These are phyloP conservation scores for Rhizophagus prolifer DNA, from an alignment of 192 early-diverging fungal genomes.

Conservation along the genomic window DNA sequence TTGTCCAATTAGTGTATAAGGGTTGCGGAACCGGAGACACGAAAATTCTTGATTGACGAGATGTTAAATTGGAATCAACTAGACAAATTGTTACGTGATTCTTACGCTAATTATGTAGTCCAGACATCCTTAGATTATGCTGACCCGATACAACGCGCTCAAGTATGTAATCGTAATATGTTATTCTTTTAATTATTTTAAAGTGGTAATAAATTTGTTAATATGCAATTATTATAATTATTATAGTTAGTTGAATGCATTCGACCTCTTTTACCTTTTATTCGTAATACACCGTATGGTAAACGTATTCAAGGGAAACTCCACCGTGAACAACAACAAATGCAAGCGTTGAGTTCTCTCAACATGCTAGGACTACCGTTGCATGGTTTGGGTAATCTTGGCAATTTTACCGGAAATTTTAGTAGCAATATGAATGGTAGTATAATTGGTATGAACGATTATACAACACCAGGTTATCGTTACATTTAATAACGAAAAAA, in stretches of 20 bases:
- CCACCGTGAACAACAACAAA: conserved; percentile 56
- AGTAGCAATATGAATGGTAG: conserved; percentile 36
- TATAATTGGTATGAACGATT: conserved; percentile 54
- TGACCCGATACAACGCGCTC: conserved; percentile 64
- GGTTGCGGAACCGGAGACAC: conserved; percentile 68
- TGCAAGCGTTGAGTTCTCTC: conserved; percentile 35
- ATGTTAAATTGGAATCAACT: conserved; percentile 71
- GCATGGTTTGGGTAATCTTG: conserved; percentile 23
- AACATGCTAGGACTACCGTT: conserved; percentile 28
- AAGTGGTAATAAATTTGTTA: not conserved
- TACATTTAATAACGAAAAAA: conserved; percentile 44
- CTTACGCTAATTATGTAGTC: conserved; percentile 89
- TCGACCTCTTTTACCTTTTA: conserved; percentile 71
- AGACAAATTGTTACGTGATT: conserved; percentile 81
- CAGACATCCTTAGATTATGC: conserved; percentile 87
- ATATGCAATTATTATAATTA: not conserved
- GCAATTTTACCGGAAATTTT: conserved; percentile 21
- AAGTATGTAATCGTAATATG: conserved; percentile 35
- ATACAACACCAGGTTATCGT: conserved; percentile 33
- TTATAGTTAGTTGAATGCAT: conserved; percentile 76
- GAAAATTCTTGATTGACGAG: conserved; percentile 69
- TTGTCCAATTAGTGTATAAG: conserved; percentile 68
- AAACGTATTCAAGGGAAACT: conserved; percentile 86
- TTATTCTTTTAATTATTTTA: not conserved
- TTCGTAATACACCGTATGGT: conserved; percentile 86